Evolutionary conservation across 2,329 filamentous ascomycete genomes (phyloP).

Genomic region (Aschersonia sp.): DNA sequence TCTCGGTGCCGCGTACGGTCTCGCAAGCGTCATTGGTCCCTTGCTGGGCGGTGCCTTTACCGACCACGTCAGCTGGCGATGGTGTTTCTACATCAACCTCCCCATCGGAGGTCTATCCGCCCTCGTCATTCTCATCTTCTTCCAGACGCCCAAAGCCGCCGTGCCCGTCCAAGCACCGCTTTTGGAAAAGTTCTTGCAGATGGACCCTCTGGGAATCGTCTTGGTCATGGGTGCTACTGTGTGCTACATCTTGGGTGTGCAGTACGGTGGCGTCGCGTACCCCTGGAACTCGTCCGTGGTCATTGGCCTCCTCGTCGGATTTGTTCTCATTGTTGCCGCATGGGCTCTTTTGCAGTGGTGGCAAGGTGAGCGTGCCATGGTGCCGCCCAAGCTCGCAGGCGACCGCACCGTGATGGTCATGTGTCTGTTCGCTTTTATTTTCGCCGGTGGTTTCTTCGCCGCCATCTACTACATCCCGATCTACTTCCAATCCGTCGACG

Average conservation of each 20-base stretch:
- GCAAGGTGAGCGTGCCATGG: slow-evolving; percentile 30
- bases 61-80: slow-evolving; percentile 21
- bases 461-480: slow-evolving; percentile 33
- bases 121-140: slow-evolving; percentile 23
- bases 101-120: slow-evolving; percentile 20
- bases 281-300: slow-evolving; percentile 25
- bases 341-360: slow-evolving; percentile 24
- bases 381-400: slow-evolving; percentile 22
- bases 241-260: slow-evolving; percentile 28
- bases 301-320: slow-evolving; percentile 28
- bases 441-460: slow-evolving; percentile 27
- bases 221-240: slow-evolving; percentile 29
- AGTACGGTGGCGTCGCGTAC: slow-evolving; percentile 30
- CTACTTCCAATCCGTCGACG: slow-evolving; percentile 28
- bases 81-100: slow-evolving; percentile 26
- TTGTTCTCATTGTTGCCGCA: slow-evolving; percentile 15
- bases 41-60: slow-evolving; percentile 23
- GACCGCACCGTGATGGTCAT: slow-evolving; percentile 22
- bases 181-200: slow-evolving; percentile 29
- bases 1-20: slow-evolving; percentile 20
- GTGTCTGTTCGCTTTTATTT: slow-evolving; percentile 25
- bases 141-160: slow-evolving; percentile 24
- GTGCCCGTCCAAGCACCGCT: slow-evolving; percentile 20
- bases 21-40: slow-evolving; percentile 21
- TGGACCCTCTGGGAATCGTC: slow-evolving; percentile 30